Evolutionary conservation across 495 filamentous ascomycete species (phyloP).

Genomic region (Penicillium psychrofluorescens): DNA sequence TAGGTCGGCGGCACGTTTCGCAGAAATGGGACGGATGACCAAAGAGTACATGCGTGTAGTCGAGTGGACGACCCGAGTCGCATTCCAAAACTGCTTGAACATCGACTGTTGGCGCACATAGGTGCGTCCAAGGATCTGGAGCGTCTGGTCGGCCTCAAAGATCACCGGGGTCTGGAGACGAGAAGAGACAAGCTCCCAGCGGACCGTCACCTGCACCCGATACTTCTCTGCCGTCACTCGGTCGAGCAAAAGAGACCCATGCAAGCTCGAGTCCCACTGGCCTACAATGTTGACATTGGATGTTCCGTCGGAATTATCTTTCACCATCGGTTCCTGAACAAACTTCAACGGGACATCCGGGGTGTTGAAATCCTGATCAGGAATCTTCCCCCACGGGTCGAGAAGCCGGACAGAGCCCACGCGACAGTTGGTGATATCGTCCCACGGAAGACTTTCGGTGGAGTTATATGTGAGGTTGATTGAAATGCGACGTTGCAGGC

Average conservation of each 20-base stretch:
- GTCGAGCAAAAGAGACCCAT: conserved; percentile 83
- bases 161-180: conserved; percentile 75
- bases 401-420: conserved; percentile 75
- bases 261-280: conserved; percentile 95
- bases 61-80: conserved; percentile 77
- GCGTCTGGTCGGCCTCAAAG: conserved; percentile 70
- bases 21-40: conserved; percentile 75
- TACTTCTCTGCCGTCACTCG: conserved; percentile 85
- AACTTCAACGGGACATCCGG: conserved; percentile 73
- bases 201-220: conserved; percentile 77
- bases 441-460: conserved; percentile 78
- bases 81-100: conserved; percentile 82
- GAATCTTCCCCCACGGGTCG: conserved; percentile 76
- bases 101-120: conserved; percentile 79
- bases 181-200: conserved; percentile 73
- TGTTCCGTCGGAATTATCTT: conserved; percentile 82
- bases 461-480: conserved; percentile 85
- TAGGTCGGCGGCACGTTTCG: conserved; percentile 84
- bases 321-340: conserved; percentile 64
- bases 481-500: conserved; percentile 81
- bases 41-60: conserved; percentile 79
- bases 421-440: conserved; percentile 65
- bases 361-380: conserved; percentile 62
- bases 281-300: conserved; percentile 76
- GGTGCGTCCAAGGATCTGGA: conserved; percentile 77